Base-by-base conservation (phyloP, 106 monocot genomes). In the Alisma plantagoaquatica region DNA sequence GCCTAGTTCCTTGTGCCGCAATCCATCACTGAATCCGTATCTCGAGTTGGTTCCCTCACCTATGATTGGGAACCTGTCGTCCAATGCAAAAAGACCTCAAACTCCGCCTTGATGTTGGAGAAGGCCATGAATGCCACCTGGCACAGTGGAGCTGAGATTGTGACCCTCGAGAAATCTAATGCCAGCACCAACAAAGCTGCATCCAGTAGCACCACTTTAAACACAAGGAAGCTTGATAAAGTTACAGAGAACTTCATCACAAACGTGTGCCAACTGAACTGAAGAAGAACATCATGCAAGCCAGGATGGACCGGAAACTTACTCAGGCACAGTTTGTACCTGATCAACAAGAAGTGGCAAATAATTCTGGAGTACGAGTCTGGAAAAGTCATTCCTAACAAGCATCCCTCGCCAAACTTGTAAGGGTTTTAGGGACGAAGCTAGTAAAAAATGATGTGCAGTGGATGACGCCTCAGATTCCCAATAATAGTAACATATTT, bases 281-380 rank as follows among this genome's bases (percentile, higher is more conserved):
- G 70, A 98, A 85, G 76, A 98, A 86, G 50, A 75, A 59, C 52
- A 62, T 98, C 60, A 82, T 90, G 82, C 98, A 98, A 82, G 98
- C 78, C 72, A 75, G 98, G 56, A 47, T 86, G 77, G 90, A 82
- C 49, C 89, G 90, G 47, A 98, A 98, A 58, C 41, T 78, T 7
- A 98, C 90, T 12, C 85, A 98, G 77, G 57, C 79, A 5, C 90
- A 98, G 49, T 85, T 90, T 60, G 98, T 70, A 86, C 85, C 56
- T 90, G 23, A 90, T 98, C 57, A 98, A 98, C 57, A 90, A 98
- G 74, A 90, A 98, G 72, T 85, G 90, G 12, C 90, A 98, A 69
- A 61, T 98, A 41, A 86, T 98, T 30, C 98, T 90, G 67, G 90
- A 98, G 59, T 98, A 98, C 15, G 98, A 98, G 44, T 86, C 90